Conservation (phyloP, 768 basidiomycete species). For the Trametopsis cervina region DNA sequence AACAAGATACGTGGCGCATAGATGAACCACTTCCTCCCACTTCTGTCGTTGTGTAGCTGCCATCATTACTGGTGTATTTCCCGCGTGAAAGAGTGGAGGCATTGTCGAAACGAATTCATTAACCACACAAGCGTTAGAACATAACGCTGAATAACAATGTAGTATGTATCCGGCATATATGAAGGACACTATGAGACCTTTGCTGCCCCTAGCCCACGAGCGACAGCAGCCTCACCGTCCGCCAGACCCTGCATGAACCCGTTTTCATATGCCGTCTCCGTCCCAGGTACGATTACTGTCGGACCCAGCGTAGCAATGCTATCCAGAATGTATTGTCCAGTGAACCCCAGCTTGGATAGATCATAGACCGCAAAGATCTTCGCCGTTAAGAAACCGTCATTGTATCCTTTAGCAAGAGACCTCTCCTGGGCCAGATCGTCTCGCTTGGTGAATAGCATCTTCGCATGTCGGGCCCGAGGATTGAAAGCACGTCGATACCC, state of each 20-base stretch:
- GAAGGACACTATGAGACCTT: too few relatives aligned
- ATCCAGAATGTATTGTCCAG: constrained; percentile 52
- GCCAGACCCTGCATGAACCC: constrained; percentile 44
- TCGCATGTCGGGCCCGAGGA: neutral
- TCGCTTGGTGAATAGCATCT: neutral
- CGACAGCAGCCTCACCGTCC: constrained; percentile 32
- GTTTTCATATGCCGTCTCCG: constrained; percentile 36
- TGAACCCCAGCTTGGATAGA: constrained; percentile 51
- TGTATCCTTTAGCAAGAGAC: constrained; percentile 35
- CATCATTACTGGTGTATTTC: too few relatives aligned
- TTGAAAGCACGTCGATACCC: neutral
- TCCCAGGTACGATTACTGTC: constrained; percentile 28
- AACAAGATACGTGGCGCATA: too few relatives aligned
- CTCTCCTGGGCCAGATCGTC: neutral
- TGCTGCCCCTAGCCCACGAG: too few relatives aligned
- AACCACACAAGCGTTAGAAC: too few relatives aligned
- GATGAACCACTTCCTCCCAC: too few relatives aligned
- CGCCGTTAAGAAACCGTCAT: constrained; percentile 51
- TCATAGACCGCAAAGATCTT: constrained; percentile 44
- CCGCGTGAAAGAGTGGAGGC: too few relatives aligned
- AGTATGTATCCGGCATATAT: too few relatives aligned
- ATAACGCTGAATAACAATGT: too few relatives aligned
- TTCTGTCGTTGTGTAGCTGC: too few relatives aligned
- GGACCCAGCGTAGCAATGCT: constrained; percentile 31
- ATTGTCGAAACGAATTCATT: too few relatives aligned